Base-by-base conservation (phyloP, 257 asterid species). In the Scutellaria barbata region DNA sequence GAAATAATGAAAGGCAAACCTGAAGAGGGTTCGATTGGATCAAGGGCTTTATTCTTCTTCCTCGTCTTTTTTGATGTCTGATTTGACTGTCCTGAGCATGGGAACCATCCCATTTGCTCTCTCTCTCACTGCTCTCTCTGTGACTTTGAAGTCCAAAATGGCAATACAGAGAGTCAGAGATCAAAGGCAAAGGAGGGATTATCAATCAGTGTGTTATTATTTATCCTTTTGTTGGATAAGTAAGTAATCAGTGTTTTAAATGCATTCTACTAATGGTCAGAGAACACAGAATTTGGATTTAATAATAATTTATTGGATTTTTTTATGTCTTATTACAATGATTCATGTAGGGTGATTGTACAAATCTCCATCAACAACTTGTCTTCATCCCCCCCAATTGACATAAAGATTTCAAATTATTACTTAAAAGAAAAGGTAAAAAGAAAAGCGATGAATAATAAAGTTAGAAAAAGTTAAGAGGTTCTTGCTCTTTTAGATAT, bases 91-190 rank as follows among this genome's bases (percentile, higher is more conserved):
- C 95, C 92, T 71, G 92, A 80, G 71, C 95, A 86, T 52, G 84
- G 90, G 82, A 86, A 88, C 92, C 95, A 88, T 63, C 95, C 90
- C 95, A 86, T 84, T 73, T 69, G 65, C 70, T 52, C 70, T 55
- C 77, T 62, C 77, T 43, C 61, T 11, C 81, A 63, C 47, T 20
- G 64, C 63, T 20, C 57, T 20, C 57, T 47, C 60, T 48, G 74
- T 10, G 63, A 66, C 18, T 54, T 9, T 54, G 53, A 73, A 35
- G 59, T 58, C 41, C 47, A 66, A 73, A 78, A 53, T 63, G 73
- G 79, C 61, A 73, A 66, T 42, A 40, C 66, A 69, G 50, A 68
- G 68, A 22, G 47, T 25, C 66, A 69, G 50, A 68, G 68, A 22
- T 47, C 33, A 62, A 25, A 54, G 10, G 12, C 33, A 62, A 25